A percentile compares a stretch with the other conserved stretches of the same genome.
Evolutionary conservation across 148 eudicot genomes (phyloP).

Genomic region (Spergularia bocconei): DNA sequence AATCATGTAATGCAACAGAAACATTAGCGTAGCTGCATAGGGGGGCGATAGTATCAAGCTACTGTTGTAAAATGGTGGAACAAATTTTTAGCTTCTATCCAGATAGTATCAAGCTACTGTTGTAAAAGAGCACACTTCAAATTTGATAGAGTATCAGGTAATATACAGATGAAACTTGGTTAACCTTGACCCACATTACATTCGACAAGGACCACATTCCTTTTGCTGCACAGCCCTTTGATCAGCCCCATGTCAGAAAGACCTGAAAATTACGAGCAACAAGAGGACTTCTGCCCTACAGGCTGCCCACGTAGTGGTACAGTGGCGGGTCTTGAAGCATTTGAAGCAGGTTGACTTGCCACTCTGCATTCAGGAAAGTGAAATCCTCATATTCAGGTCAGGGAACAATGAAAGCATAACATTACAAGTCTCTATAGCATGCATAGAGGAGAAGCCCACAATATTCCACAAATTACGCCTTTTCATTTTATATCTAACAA

Average conservation of each 20-base stretch:
- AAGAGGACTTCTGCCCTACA: conserved; percentile 56
- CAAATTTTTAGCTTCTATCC: conserved; percentile 18
- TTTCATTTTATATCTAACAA: too few relatives aligned
- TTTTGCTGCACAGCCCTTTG: conserved; percentile 15
- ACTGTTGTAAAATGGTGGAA: conserved; percentile 1
- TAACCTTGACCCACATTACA: conserved; percentile 9
- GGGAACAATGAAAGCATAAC: not conserved
- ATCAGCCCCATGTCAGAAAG: conserved; percentile 36
- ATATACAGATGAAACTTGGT: conserved; percentile 29
- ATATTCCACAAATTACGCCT: too few relatives aligned
- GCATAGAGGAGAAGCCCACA: too few relatives aligned
- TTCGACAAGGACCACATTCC: conserved; percentile 10
- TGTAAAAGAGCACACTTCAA: conserved; percentile 18
- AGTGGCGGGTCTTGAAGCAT: conserved; percentile 52
- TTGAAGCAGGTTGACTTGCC: conserved; percentile 67
- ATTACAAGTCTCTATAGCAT: not conserved
- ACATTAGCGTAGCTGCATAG: not conserved
- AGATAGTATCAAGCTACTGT: too few relatives aligned
- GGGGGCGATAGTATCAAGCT: conserved; percentile 9
- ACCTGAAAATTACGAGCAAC: conserved; percentile 48
- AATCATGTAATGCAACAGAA: not conserved
- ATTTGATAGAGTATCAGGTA: conserved; percentile 1
- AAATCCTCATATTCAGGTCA: not conserved
- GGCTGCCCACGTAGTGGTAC: conserved; percentile 81
- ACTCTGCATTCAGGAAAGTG: conserved; percentile 34